These are phyloP conservation scores for Dianthus caryophyllus DNA, from an alignment of 148 eudicot genomes.

Conservation along the genomic window DNA sequence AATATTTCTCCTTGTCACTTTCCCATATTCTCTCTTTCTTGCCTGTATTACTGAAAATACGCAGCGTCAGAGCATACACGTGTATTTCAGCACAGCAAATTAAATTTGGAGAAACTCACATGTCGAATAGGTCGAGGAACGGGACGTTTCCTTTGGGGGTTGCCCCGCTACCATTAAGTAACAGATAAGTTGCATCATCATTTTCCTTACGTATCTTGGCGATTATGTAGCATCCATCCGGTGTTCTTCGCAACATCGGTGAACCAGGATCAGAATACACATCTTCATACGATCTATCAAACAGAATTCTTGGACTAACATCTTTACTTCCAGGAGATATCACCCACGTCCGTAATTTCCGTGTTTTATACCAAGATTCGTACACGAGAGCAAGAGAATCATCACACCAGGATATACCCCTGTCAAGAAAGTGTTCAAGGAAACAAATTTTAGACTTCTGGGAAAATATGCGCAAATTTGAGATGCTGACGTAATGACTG, in stretches of 20 bases:
- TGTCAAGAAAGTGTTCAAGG: conserved; percentile 27
- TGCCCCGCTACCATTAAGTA: conserved; percentile 90
- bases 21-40: conserved; percentile 94
- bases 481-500: conserved; percentile 1
- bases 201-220: conserved; percentile 70
- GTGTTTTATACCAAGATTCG: conserved; percentile 95
- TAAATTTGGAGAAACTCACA: conserved; percentile 43
- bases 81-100: not conserved
- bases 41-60: conserved; percentile 64
- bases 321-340: conserved; percentile 73
- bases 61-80: conserved; percentile 3
- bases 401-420: conserved; percentile 95
- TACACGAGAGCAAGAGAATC: conserved; percentile 86
- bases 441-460: conserved; percentile 8
- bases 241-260: conserved; percentile 84
- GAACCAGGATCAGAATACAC: conserved; percentile 98
- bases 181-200: conserved; percentile 56
- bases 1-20: conserved; percentile 92
- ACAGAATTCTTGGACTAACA: conserved; percentile 64
- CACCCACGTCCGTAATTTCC: conserved; percentile 73
- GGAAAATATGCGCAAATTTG: not conserved
- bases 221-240: conserved; percentile 68
- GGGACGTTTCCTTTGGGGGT: conserved; percentile 90
- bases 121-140: conserved; percentile 83
- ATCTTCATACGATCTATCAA: conserved; percentile 94